phyloP scores from a whole-genome alignment of 306 rosid species.

The Abrus precatorius region DNA sequence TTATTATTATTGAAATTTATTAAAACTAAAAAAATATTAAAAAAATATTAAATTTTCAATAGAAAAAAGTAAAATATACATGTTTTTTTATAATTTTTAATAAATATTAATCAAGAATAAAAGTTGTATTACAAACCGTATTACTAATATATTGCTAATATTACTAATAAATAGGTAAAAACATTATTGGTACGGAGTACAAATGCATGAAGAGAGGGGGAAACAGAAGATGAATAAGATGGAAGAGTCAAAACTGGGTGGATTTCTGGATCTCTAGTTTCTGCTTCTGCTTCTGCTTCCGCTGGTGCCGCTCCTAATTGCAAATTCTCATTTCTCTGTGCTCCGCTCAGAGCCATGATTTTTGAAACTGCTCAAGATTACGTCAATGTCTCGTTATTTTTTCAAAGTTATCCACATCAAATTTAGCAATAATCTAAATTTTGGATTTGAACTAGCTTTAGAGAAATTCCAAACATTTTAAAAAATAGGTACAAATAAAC shows the following conservation, averaged over 20 bases:
- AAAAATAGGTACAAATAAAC: too few relatives aligned
- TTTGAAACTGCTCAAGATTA: slow-evolving; percentile 53
- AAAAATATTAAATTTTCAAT: too few relatives aligned
- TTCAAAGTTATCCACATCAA: background rate
- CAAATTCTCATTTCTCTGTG: slow-evolving; percentile 37
- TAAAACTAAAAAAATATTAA: too few relatives aligned
- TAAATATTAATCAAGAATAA: too few relatives aligned
- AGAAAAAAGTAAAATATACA: too few relatives aligned
- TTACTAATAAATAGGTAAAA: too few relatives aligned
- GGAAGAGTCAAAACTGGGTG: slow-evolving; percentile 53
- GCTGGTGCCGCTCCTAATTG: slow-evolving; percentile 38
- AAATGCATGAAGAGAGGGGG: slow-evolving; percentile 42
- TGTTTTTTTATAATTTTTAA: too few relatives aligned
- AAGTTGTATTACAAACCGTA: too few relatives aligned
- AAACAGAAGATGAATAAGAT: slow-evolving; percentile 47
- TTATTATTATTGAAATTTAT: too few relatives aligned
- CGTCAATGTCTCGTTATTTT: background rate
- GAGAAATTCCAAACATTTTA: background rate
- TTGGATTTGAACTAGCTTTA: background rate
- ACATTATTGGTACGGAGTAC: too few relatives aligned
- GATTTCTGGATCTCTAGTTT: slow-evolving; percentile 41
- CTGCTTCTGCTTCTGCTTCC: slow-evolving; percentile 50
- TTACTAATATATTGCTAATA: too few relatives aligned
- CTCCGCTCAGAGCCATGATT: slow-evolving; percentile 25
- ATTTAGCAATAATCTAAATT: background rate